Conservation (phyloP, 208 protist genomes). For the Acanthamoeba rhysodes region DNA sequence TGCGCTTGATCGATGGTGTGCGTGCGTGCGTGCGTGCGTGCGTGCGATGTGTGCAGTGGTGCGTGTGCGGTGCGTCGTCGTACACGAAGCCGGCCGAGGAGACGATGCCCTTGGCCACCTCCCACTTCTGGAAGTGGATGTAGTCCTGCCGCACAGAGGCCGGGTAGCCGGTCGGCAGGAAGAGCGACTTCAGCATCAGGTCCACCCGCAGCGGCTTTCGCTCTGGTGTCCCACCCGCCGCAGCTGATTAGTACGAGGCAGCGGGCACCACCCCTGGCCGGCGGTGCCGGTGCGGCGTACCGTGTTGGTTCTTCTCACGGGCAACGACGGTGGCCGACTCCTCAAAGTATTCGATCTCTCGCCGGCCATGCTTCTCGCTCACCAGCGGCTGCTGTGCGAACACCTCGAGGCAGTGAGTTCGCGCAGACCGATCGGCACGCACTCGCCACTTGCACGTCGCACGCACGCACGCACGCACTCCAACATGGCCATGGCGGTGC, state of each 20-base stretch:
- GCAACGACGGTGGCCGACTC: neutral
- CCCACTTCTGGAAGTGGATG: conserved; percentile 72
- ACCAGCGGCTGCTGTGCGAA: neutral
- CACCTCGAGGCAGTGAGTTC: neutral
- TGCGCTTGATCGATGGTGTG: no score
- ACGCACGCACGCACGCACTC: no score
- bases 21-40: no score
- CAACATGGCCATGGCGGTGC: no score
- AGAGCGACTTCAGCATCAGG: conserved; percentile 41
- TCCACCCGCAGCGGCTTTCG: neutral
- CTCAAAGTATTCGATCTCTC: neutral
- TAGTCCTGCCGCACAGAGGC: conserved; percentile 33
- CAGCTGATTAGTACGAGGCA: no score
- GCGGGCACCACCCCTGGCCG: neutral
- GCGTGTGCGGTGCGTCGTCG: neutral
- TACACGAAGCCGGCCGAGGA: conserved; percentile 51
- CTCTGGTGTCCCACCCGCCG: neutral
- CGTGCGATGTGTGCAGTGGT: no score
- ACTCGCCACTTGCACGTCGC: neutral
- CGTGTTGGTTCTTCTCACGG: neutral
- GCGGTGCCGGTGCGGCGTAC: neutral
- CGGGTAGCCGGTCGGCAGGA: conserved; percentile 58
- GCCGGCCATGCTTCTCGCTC: neutral
- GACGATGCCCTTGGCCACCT: conserved; percentile 53
- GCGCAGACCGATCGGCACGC: neutral